These are phyloP conservation scores for Alternaria consortialis DNA, from an alignment of 2,329 filamentous ascomycete genomes.

Conservation along the genomic window DNA sequence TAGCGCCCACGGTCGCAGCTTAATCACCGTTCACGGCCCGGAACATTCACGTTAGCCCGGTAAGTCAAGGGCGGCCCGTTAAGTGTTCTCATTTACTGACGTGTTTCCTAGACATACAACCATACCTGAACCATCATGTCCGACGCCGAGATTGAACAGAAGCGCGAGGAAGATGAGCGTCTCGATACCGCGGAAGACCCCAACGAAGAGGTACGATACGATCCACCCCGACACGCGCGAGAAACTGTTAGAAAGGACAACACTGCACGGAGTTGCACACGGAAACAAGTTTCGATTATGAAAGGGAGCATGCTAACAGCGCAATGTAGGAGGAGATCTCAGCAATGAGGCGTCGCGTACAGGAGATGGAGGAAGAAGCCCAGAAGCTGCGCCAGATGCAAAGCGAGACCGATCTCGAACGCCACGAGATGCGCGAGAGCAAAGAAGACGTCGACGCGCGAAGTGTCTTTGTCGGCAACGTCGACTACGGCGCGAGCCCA, in stretches of 20 bases:
- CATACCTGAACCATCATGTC: conserved; percentile 32
- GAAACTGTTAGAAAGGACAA: neutral
- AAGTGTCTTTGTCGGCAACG: conserved; percentile 98
- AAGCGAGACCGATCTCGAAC: conserved; percentile 78
- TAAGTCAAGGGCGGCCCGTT: conserved; percentile 12
- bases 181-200: conserved; percentile 46
- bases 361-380: conserved; percentile 67
- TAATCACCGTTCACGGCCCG: conserved; percentile 11
- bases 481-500: conserved; percentile 95
- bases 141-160: conserved; percentile 40
- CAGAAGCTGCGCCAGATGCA: conserved; percentile 65
- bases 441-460: conserved; percentile 95
- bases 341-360: conserved; percentile 63
- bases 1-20: neutral
- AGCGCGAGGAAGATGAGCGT: conserved; percentile 46
- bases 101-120: neutral
- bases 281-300: neutral
- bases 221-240: neutral
- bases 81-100: neutral
- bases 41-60: conserved; percentile 24
- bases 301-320: conserved; percentile 12
- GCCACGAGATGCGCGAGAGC: conserved; percentile 83
- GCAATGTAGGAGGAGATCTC: conserved; percentile 53
- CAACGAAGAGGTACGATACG: conserved; percentile 48
- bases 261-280: neutral